Conservation (phyloP, 495 filamentous ascomycete species). For the Hypoxylon trugodes region DNA sequence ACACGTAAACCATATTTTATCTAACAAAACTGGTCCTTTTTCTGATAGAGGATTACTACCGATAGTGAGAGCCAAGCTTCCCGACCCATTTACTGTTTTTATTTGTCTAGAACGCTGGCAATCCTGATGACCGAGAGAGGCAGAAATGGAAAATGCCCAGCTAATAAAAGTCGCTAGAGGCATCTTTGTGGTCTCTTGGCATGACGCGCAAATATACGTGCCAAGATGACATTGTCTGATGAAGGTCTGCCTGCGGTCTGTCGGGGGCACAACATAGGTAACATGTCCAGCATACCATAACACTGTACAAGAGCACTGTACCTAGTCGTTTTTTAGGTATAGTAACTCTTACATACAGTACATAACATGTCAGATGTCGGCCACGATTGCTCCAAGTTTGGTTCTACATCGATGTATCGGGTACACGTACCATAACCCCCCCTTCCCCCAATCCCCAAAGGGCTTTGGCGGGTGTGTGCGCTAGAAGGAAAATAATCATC, state of each 20-base stretch:
- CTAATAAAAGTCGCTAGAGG: conserved; percentile 11
- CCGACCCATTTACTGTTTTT: conserved; percentile 48
- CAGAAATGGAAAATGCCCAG: conserved; percentile 11
- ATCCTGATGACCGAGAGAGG: conserved; percentile 25
- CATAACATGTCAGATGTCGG: conserved; percentile 24
- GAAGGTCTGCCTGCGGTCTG: too few relatives aligned
- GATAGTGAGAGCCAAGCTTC: conserved; percentile 22
- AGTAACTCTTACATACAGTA: not conserved
- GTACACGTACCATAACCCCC: not conserved
- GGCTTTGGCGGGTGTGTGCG: conserved; percentile 5
- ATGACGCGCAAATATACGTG: conserved; percentile 33
- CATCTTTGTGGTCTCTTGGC: conserved; percentile 35
- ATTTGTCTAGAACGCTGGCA: conserved; percentile 43
- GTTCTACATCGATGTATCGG: conserved; percentile 25
- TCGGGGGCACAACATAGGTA: too few relatives aligned
- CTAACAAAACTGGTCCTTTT: conserved; percentile 1
- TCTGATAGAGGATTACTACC: conserved; percentile 18
- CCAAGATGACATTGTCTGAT: conserved; percentile 37
- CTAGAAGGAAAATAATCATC: conserved; percentile 18
- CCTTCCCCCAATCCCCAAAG: conserved; percentile 16
- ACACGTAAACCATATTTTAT: too few relatives aligned
- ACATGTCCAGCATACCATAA: not conserved
- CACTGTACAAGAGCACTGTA: conserved; percentile 26
- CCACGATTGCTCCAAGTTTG: conserved; percentile 36
- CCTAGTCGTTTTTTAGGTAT: not conserved